Percentiles rank a stretch among this genome's conserved stretches.
Evolutionary conservation across 2,329 filamentous ascomycete species (phyloP).

Genomic region (Fusarium sororula): DNA sequence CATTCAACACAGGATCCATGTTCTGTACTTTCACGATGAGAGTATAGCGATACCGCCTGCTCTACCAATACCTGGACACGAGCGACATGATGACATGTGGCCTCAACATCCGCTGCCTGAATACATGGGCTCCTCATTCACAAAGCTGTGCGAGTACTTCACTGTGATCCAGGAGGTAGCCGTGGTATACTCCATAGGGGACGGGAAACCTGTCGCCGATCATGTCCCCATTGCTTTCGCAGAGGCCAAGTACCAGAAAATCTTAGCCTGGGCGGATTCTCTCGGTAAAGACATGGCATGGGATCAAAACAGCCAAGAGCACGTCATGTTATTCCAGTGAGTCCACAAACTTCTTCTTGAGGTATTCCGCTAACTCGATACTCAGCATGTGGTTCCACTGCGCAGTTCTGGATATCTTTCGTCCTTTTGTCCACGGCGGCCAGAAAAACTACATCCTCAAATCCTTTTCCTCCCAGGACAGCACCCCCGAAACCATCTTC

Average conservation of each 20-base stretch:
- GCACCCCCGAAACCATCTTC: background rate
- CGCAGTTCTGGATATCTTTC: background rate
- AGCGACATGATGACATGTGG: background rate
- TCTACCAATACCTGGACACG: background rate
- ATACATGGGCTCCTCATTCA: background rate
- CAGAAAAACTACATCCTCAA: background rate
- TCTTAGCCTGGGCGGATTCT: background rate
- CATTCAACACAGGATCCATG: background rate
- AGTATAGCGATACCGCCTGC: background rate
- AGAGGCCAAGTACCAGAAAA: background rate
- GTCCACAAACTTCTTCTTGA: rapidly evolving
- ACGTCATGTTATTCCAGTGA: background rate
- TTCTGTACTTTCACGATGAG: background rate
- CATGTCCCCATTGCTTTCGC: background rate
- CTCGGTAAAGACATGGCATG: background rate
- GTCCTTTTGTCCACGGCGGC: background rate
- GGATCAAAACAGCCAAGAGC: background rate
- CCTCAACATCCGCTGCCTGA: background rate
- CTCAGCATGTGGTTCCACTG: conserved; percentile 3
- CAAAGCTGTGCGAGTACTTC: background rate
- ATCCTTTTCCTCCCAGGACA: background rate
- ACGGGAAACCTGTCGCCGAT: background rate
- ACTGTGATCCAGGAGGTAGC: background rate
- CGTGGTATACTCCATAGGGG: background rate
- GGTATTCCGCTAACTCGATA: rapidly evolving